Base-by-base conservation (phyloP, 495 filamentous ascomycete genomes). In the Penicillium pulvis region DNA sequence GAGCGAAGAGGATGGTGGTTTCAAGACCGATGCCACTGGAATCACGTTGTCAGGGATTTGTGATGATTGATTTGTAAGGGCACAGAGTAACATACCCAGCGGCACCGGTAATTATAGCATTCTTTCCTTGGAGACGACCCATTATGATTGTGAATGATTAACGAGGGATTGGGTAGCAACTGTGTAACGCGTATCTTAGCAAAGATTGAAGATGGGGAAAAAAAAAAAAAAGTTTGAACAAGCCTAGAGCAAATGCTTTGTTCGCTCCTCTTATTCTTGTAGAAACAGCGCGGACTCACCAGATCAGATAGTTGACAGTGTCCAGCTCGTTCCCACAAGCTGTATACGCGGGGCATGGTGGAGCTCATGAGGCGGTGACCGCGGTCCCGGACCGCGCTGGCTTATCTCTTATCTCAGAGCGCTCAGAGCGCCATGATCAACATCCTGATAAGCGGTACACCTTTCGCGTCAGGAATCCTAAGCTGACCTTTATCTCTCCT, bases 1-100 rank as follows among this genome's bases (percentile, higher is more conserved):
- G 87, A 47, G 86, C 87, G 64, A 98, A 94, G 53, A 98, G 90
- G 65, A 98, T 92, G 47, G 84, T 84, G 10, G 94, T 98, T 75
- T 98, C 93, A 42, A 98, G 90, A 57, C 94, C 94, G 60, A 98
- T 98, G 59, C 93, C 93, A 53, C 93, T 97, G 60, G 43, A 44
- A 58, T 36, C 28, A 58, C 16, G 11, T 42, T 9, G 6, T 46
- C 20, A 43, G 46, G 19, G 17, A 10, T 11, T 9, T 10, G 11
- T 1, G 19, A 28, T 39, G 19, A 6, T 9, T 17, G 11, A 4
- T 4, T 33, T 16, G 3, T 33, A 49, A 28, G 1, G n/a, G n/a
- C 17, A 51, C 17, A 82, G 16, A 16, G 1, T 81, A 20, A 42
- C 87, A 69, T 83, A 97, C 92, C 92, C 90, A 57, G 89, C 93